These are phyloP conservation scores for Trichoderma afroharzianum DNA, from an alignment of 2,329 filamentous ascomycete genomes.

Conservation along the genomic window DNA sequence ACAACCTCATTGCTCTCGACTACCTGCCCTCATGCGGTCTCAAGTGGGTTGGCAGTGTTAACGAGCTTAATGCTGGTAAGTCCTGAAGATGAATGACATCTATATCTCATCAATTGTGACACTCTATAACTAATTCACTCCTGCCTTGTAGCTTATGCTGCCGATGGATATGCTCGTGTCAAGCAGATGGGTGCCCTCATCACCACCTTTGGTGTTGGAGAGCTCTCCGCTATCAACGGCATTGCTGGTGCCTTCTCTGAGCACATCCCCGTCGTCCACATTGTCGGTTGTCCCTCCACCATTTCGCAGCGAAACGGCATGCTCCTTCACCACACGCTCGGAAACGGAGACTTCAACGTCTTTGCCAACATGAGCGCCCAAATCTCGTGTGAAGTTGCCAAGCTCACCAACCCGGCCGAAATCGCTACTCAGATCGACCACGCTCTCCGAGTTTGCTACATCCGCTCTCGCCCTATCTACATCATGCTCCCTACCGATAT, in stretches of 20 bases:
- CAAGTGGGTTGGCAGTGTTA: slow-evolving; percentile 66
- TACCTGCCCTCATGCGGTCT: slow-evolving; percentile 58
- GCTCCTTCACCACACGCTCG: slow-evolving; percentile 65
- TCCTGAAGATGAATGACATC: not conserved
- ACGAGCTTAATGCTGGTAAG: slow-evolving; percentile 69
- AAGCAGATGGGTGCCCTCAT: slow-evolving; percentile 67
- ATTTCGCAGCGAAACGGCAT: slow-evolving; percentile 46
- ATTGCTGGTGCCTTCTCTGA: slow-evolving; percentile 73
- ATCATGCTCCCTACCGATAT: slow-evolving; percentile 81
- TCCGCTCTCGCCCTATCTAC: slow-evolving; percentile 75
- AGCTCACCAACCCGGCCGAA: slow-evolving; percentile 65
- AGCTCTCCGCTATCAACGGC: slow-evolving; percentile 70
- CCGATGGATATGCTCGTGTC: slow-evolving; percentile 75
- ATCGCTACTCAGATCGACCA: slow-evolving; percentile 75
- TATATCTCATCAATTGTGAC: not conserved
- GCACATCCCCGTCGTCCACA: slow-evolving; percentile 67
- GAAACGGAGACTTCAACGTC: slow-evolving; percentile 76
- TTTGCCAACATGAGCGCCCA: slow-evolving; percentile 74
- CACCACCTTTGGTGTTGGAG: slow-evolving; percentile 73
- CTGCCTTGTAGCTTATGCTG: slow-evolving; percentile 58
- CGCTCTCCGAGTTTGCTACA: slow-evolving; percentile 69
- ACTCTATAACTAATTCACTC: slow-evolving; percentile 20
- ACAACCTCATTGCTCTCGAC: slow-evolving; percentile 67
- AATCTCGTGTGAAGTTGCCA: slow-evolving; percentile 68
- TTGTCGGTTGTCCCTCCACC: slow-evolving; percentile 54